These are phyloP conservation scores for Myxozyma geophila DNA, from an alignment of 805 yeast species.

Conservation along the genomic window DNA sequence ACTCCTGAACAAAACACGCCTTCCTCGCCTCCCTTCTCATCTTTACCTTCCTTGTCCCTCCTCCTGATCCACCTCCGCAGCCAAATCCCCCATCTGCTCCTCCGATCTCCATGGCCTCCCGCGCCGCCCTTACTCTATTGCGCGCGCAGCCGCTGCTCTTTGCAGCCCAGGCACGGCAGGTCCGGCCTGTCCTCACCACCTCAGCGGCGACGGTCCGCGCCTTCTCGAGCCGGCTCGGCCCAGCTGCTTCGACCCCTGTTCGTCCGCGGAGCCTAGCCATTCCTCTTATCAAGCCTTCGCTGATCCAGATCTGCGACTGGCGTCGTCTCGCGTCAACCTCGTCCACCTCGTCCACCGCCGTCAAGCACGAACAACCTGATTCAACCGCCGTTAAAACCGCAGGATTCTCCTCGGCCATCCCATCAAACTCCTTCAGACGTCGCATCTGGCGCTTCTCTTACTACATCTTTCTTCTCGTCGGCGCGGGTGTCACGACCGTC, in stretches of 20 bases:
- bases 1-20: neutral
- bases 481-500: slow-evolving; percentile 52
- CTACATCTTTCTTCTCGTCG: slow-evolving; percentile 37
- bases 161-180: neutral
- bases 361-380: neutral
- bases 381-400: slow-evolving; percentile 8
- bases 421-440: slow-evolving; percentile 1
- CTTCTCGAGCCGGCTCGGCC: neutral
- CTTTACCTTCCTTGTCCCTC: neutral
- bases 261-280: neutral
- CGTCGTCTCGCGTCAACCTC: slow-evolving; percentile 12
- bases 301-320: neutral
- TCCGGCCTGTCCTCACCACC: neutral
- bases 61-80: neutral
- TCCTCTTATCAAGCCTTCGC: neutral
- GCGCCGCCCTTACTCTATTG: slow-evolving; percentile 8
- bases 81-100: neutral
- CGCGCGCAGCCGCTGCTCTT: slow-evolving; percentile 13
- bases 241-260: neutral
- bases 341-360: neutral
- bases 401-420: neutral
- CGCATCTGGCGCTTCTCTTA: slow-evolving; percentile 18
- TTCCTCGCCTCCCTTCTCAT: neutral
- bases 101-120: slow-evolving; percentile 8
- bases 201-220: neutral